phyloP scores from a whole-genome alignment of 148 eudicot species.

The Camellia sinensis region DNA sequence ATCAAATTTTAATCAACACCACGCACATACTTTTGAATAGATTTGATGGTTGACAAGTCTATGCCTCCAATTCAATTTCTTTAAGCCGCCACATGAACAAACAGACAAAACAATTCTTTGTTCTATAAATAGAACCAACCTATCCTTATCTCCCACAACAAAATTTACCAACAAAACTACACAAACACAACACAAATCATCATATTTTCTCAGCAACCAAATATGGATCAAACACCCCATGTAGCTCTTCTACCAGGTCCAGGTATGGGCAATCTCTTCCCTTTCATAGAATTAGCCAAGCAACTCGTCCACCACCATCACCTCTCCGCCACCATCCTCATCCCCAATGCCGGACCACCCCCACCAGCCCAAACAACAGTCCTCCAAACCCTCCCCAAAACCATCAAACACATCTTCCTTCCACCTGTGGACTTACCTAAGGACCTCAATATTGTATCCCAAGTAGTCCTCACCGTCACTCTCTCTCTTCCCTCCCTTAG shows the following conservation, averaged over 20 bases:
- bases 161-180: no score
- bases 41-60: no score
- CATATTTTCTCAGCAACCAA: no score
- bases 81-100: no score
- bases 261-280: constrained; percentile 38
- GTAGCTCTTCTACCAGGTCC: constrained; percentile 27
- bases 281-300: constrained; percentile 27
- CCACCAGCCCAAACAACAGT: not conserved
- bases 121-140: no score
- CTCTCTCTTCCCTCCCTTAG: not conserved
- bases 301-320: constrained; percentile 17
- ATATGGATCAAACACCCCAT: not conserved
- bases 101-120: no score
- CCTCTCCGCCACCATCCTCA: not conserved
- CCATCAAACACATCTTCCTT: constrained; percentile 8
- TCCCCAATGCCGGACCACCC: not conserved
- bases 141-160: no score
- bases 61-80: no score
- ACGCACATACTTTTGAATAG: no score
- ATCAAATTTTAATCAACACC: no score
- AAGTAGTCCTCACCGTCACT: not conserved
- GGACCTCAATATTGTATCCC: not conserved
- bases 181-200: no score
- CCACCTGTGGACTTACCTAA: not conserved
- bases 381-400: not conserved